phyloP scores from a whole-genome alignment of 768 basidiomycete species.

The Kwoniella sp. region DNA sequence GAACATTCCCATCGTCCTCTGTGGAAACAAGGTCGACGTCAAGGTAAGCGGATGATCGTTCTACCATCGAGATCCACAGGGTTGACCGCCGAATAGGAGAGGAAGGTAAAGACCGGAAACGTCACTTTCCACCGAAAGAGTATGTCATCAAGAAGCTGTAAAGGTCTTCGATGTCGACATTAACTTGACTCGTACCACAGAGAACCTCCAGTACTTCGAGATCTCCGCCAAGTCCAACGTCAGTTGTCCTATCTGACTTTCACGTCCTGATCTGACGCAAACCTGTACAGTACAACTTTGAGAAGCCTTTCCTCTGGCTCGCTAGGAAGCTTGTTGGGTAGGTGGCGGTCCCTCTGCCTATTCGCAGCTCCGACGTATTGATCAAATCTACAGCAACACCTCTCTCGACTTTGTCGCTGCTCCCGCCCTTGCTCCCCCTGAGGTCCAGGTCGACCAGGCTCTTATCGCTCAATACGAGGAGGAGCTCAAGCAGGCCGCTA shows the following conservation, averaged over 20 bases:
- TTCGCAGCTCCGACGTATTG: neutral
- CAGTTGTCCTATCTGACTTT: neutral
- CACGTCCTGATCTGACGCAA: neutral
- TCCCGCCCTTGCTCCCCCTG: constrained; percentile 89
- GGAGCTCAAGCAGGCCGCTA: constrained; percentile 81
- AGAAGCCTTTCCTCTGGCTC: constrained; percentile 99
- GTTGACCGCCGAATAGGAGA: constrained; percentile 62
- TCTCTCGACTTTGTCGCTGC: constrained; percentile 92
- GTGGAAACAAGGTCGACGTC: constrained; percentile 99
- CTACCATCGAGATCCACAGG: neutral
- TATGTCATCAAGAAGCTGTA: constrained; percentile 4
- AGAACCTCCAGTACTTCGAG: constrained; percentile 99
- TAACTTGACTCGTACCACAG: constrained; percentile 12
- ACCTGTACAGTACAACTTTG: constrained; percentile 74
- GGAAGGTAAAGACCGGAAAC: constrained; percentile 97
- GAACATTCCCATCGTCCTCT: constrained; percentile 98
- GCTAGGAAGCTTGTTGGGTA: constrained; percentile 96
- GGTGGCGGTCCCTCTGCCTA: constrained; percentile 44
- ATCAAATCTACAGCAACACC: constrained; percentile 60
- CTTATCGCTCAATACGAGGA: constrained; percentile 74
- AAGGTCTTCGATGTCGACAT: neutral
- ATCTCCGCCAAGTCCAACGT: constrained; percentile 97
- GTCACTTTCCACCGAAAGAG: constrained; percentile 99
- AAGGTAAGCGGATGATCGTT: constrained; percentile 61
- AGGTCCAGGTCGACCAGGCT: constrained; percentile 72